Base-by-base conservation (phyloP, 1,139 yeast genomes). In the Saccharomyces pastorianus region DNA sequence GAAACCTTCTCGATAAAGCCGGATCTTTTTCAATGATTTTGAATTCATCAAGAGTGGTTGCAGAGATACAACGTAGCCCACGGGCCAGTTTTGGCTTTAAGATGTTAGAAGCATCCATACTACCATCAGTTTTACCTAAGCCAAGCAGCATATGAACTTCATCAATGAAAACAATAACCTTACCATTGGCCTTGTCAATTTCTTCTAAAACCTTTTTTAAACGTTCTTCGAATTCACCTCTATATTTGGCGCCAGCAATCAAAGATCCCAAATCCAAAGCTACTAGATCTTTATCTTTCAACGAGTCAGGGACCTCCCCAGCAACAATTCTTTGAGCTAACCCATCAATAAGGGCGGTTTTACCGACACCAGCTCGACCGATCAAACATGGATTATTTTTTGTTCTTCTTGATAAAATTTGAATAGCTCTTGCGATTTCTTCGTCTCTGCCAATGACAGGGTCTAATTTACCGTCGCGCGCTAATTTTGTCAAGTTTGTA, bases 381-480 rank as follows among this genome's bases (percentile, higher is more conserved):
- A 91, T 89, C 52, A 93, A 72, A 0, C 93, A 96, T 0, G 98
- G 98, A 66, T 93, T 93, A 67, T 91, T 91, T 70, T 93, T 93
- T 1, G 97, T 90, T 67, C 99, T 77, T 62, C 99, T 76, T 0
- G 96, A 88, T 50, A 93, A 74, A 53, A 93, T 90, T 69, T 93
- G 98, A 53, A 93, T 85, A 0, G 98, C 91, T 55, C 99, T 76
- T 56, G 93, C 79, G 56, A 93, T 93, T 67, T 93, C 99, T 61
- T 90, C 96, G 65, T 93, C 98, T 59, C 99, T 77, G 2, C 99
- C 99, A 65, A 93, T 93, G 29, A 93, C 98, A 0, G 99, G 98
- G 66, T 93, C 99, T 46, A 93, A 76, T 66, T 90, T 90, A 48
- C 99, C 98, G 58, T 87, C 88, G 60, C 79, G 78, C 1, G 99